Evolutionary conservation across 371 early-diverging fungal species (phyloP).

Genomic region (Rhizopus delemar): DNA sequence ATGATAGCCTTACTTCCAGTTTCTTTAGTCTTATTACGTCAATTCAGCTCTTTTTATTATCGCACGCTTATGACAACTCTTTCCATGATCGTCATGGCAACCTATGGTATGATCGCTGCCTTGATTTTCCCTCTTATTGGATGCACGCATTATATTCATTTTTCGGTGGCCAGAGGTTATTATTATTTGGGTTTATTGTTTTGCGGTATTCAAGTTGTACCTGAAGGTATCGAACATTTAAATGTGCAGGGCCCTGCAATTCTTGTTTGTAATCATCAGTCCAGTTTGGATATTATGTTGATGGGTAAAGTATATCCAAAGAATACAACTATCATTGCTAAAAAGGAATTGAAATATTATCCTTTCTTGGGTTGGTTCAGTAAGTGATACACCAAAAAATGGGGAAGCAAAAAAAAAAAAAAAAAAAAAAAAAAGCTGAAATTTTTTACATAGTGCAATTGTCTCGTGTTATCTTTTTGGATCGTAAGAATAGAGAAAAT

Average conservation of each 20-base stretch:
- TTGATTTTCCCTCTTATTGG: conserved; percentile 50
- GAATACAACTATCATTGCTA: conserved; percentile 78
- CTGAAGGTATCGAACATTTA: conserved; percentile 67
- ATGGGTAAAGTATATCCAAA: conserved; percentile 75
- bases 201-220: conserved; percentile 58
- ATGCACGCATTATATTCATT: conserved; percentile 59
- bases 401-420: neutral
- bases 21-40: neutral
- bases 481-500: conserved; percentile 79
- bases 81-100: conserved; percentile 30
- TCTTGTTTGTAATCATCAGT: conserved; percentile 87
- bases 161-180: conserved; percentile 61
- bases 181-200: conserved; percentile 47
- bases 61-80: conserved; percentile 27
- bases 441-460: conserved; percentile 59
- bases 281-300: conserved; percentile 76
- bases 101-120: conserved; percentile 50
- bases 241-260: conserved; percentile 61
- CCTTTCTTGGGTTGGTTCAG: conserved; percentile 88
- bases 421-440: neutral
- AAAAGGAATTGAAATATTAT: conserved; percentile 75
- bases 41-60: conserved; percentile 33
- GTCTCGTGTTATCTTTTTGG: conserved; percentile 83
- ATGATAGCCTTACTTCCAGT: neutral
- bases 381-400: conserved; percentile 49